Conservation (phyloP, 768 basidiomycete species). For the Crassisporium funariophilum region DNA sequence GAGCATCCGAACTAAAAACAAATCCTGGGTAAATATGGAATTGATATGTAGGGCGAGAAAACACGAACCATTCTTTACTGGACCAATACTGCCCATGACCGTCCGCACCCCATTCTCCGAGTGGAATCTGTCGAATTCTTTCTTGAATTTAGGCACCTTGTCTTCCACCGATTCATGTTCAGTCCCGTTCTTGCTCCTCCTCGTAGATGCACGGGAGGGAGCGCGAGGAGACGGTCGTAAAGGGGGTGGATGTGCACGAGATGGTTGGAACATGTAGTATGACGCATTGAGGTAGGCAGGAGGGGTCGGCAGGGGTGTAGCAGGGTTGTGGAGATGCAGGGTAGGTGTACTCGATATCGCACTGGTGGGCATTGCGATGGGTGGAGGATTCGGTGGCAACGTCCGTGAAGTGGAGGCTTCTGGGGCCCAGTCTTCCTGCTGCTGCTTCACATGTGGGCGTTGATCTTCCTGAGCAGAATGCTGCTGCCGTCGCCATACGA, state of each 20-base stretch:
- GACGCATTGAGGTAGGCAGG: slow-evolving; percentile 70
- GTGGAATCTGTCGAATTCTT: slow-evolving; percentile 84
- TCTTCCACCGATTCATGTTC: slow-evolving; percentile 39
- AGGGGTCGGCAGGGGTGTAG: slow-evolving; percentile 56
- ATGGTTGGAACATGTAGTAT: slow-evolving; percentile 65
- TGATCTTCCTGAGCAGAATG: slow-evolving; percentile 18
- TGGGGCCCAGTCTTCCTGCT: slow-evolving; percentile 11
- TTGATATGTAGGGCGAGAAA: too few species aligned
- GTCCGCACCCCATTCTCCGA: slow-evolving; percentile 92
- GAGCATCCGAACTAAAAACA: slow-evolving; percentile 79
- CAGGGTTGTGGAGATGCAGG: slow-evolving; percentile 65
- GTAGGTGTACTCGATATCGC: slow-evolving; percentile 42
- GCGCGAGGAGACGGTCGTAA: slow-evolving; percentile 34
- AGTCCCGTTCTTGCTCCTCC: slow-evolving; percentile 38
- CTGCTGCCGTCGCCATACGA: slow-evolving; percentile 66
- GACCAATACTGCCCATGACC: slow-evolving; percentile 87
- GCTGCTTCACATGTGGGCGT: slow-evolving; percentile 2
- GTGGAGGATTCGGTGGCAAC: slow-evolving; percentile 13
- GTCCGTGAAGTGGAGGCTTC: slow-evolving; percentile 29
- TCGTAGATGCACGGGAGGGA: slow-evolving; percentile 41
- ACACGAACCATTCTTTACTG: slow-evolving; percentile 77
- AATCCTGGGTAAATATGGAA: too few species aligned
- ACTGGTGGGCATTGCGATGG: slow-evolving; percentile 7
- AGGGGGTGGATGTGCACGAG: slow-evolving; percentile 32
- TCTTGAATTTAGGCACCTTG: slow-evolving; percentile 64